Conservation (phyloP, 2,329 filamentous ascomycete genomes). For the Sporothrix pseudoabietina region DNA sequence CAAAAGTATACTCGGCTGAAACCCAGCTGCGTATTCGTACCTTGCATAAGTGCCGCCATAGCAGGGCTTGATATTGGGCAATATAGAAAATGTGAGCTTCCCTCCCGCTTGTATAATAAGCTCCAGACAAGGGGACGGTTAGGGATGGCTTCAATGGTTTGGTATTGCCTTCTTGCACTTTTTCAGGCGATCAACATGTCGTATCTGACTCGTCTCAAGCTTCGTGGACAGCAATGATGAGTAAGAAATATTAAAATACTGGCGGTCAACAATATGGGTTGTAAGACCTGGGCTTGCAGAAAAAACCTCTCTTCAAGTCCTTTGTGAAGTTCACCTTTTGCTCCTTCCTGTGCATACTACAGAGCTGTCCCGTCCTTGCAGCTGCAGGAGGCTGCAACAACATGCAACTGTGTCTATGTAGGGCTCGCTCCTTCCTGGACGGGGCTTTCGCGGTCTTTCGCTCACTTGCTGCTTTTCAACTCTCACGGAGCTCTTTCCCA, state of each 20-base stretch:
- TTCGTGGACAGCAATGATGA: background rate
- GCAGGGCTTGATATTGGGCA: slow-evolving; percentile 17
- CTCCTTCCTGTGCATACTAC: background rate
- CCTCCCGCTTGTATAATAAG: background rate
- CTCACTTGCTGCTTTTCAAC: background rate
- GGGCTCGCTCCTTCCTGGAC: background rate
- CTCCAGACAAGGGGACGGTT: background rate
- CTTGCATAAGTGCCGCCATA: slow-evolving; percentile 23
- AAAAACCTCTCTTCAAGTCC: background rate
- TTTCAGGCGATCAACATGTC: background rate
- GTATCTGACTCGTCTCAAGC: background rate
- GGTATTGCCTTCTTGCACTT: background rate
- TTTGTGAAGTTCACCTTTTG: too few species aligned
- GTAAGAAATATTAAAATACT: background rate
- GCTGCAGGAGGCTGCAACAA: background rate
- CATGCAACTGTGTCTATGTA: background rate
- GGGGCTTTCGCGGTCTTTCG: background rate
- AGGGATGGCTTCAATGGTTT: background rate
- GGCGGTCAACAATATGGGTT: background rate
- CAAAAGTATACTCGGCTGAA: background rate
- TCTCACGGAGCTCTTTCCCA: slow-evolving; percentile 7
- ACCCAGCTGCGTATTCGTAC: background rate
- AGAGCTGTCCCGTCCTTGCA: background rate
- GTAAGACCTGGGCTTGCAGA: background rate
- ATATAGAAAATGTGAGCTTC: background rate